Evolutionary conservation across 2,329 filamentous ascomycete species (phyloP), one percentile per base, ranked within the genome.

Genomic region (Ciborinia camelliae): DNA sequence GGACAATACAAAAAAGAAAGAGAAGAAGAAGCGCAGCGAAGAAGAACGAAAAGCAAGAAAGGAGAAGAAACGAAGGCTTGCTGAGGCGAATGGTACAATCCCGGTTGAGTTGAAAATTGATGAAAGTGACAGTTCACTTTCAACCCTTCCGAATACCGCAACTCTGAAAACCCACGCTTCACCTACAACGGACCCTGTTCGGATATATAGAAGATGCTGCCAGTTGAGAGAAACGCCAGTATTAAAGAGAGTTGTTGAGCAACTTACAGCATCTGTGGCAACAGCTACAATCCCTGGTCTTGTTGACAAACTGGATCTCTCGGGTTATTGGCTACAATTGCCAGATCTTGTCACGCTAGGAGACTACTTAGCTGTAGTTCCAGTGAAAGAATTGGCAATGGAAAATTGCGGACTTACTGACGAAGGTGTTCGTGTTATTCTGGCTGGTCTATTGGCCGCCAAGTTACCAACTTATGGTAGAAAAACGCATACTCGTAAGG

Each of bases 1-100:
- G 41, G 79, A 78, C 39, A 80, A 78, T 0, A 86, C 81, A 9
- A 88, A 88, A 71, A 97, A 96, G 78, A 95, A 92, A 77, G 93
- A 97, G 74, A 97, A 97, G 81, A 97, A 97, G 79, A 97, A 96
- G 80, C 88, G 90, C 69, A 96, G 91, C 48, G 94, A 97, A 75
- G 92, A 94, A 66, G 94, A 97, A 76, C 84, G 93, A 50, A 96
- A 96, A 75, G 91, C 95, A 66, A 86, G 93, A 63, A 96, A 96
- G 75, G 93, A 97, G 77, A 91, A 91, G 77, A 94, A 91, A 75
- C 84, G 92, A 68, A 87, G 86, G 74, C 86, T 91, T 71, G 94
- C 93, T 30, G 91, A 96, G 74, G 91, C 91, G 65, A 97, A 95
- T 75, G 94, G 94, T 10, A 85, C 86, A 10, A 85, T 97, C 65